These are phyloP conservation scores for Sanghuangporus sanghuang DNA, from an alignment of 1,284 basidiomycete genomes.

Conservation along the genomic window DNA sequence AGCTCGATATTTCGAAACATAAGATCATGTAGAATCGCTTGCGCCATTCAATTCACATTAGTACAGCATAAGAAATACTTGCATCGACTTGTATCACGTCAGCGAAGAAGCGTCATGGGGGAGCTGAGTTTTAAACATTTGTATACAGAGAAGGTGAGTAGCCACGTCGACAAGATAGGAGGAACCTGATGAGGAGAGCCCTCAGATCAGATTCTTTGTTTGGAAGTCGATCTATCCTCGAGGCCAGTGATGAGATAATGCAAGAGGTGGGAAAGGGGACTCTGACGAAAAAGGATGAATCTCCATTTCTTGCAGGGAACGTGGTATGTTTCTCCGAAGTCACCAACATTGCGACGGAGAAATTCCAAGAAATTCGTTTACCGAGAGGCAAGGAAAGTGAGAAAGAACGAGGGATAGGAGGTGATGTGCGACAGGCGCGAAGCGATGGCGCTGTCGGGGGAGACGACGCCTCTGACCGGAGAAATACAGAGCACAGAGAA, in stretches of 20 bases:
- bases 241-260: not conserved
- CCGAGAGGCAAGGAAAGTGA: not conserved
- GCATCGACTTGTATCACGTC: too few species aligned
- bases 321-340: not conserved
- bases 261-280: not conserved
- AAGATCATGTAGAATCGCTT: too few species aligned
- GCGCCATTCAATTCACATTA: too few species aligned
- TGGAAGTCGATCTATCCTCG: not conserved
- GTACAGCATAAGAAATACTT: too few species aligned
- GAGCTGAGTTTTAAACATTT: not conserved
- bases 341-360: too few species aligned
- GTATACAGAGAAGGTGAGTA: not conserved
- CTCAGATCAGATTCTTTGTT: not conserved
- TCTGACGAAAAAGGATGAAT: not conserved
- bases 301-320: not conserved
- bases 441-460: not conserved
- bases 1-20: too few species aligned
- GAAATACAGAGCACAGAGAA: not conserved
- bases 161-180: slow-evolving; percentile 3
- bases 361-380: not conserved
- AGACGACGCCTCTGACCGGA: not conserved
- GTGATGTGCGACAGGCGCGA: not conserved
- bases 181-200: not conserved
- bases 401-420: not conserved
- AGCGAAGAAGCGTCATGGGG: not conserved